Evolutionary conservation across 371 early-diverging fungal genomes (phyloP).

Genomic region (Rhizopus microsporus): DNA sequence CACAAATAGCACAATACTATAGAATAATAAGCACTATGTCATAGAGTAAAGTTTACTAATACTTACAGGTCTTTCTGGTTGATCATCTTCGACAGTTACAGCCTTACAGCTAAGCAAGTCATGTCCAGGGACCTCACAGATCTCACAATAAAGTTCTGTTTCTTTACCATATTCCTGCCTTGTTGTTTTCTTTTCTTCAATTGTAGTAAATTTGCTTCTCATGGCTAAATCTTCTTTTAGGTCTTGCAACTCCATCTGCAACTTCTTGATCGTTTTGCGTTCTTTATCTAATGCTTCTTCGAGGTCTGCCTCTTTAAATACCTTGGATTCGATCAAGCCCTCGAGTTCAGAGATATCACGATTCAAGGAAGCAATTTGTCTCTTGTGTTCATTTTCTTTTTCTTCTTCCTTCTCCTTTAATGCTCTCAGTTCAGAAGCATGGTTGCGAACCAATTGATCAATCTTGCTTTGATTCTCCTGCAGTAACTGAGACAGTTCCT

Average conservation of each 20-base stretch:
- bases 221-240: conserved; percentile 33
- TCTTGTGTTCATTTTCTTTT: conserved; percentile 58
- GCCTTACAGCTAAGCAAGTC: conserved; percentile 67
- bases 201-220: not conserved
- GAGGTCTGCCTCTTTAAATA: conserved; percentile 75
- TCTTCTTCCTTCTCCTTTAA: conserved; percentile 57
- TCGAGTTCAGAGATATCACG: conserved; percentile 74
- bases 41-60: not conserved
- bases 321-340: conserved; percentile 72
- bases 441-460: conserved; percentile 46
- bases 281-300: conserved; percentile 65
- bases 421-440: conserved; percentile 58
- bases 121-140: conserved; percentile 71
- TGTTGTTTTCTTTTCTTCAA: conserved; percentile 6
- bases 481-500: conserved; percentile 43
- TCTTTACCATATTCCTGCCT: conserved; percentile 5
- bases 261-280: conserved; percentile 48
- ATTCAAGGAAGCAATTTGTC: conserved; percentile 57
- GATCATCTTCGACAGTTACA: conserved; percentile 24
- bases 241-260: conserved; percentile 58
- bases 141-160: conserved; percentile 57
- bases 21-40: not conserved
- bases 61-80: conserved; percentile 13
- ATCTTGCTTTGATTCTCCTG: conserved; percentile 55
- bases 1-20: conserved; percentile 74